phyloP scores from a whole-genome alignment of 805 yeast species.

The Candida xiaguanensis region DNA sequence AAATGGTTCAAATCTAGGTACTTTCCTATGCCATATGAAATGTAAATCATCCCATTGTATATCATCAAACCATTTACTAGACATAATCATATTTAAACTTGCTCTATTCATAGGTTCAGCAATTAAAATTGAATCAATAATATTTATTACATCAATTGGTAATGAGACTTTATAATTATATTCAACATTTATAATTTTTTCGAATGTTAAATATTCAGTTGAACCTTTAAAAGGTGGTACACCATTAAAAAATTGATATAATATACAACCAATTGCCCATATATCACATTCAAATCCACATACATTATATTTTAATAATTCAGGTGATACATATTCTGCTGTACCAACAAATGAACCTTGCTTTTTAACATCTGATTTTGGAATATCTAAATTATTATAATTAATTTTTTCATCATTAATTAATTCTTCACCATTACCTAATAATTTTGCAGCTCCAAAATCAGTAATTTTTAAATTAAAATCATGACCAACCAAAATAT shows the following conservation, averaged over 20 bases:
- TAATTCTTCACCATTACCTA: constrained; percentile 25
- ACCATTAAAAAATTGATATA: constrained; percentile 80
- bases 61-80: constrained; percentile 33
- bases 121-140: constrained; percentile 31
- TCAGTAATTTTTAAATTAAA: constrained; percentile 91
- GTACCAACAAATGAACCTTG: constrained; percentile 88
- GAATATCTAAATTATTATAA: constrained; percentile 16
- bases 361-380: constrained; percentile 29
- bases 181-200: constrained; percentile 75
- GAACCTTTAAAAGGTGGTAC: constrained; percentile 85
- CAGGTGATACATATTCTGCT: constrained; percentile 76
- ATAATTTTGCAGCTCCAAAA: constrained; percentile 93
- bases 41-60: constrained; percentile 39
- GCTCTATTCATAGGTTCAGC: constrained; percentile 30
- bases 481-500: constrained; percentile 77
- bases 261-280: constrained; percentile 94
- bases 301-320: constrained; percentile 67
- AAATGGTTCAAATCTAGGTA: constrained; percentile 29
- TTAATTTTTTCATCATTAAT: constrained; percentile 33
- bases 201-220: constrained; percentile 83
- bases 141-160: constrained; percentile 25
- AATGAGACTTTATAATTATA: constrained; percentile 46
- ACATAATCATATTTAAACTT: constrained; percentile 31
- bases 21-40: constrained; percentile 36
- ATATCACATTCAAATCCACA: constrained; percentile 83